Evolutionary conservation across 228 moss, liverwort and hornwort genomes (phyloP).

Genomic region (Sphagnum fallax): DNA sequence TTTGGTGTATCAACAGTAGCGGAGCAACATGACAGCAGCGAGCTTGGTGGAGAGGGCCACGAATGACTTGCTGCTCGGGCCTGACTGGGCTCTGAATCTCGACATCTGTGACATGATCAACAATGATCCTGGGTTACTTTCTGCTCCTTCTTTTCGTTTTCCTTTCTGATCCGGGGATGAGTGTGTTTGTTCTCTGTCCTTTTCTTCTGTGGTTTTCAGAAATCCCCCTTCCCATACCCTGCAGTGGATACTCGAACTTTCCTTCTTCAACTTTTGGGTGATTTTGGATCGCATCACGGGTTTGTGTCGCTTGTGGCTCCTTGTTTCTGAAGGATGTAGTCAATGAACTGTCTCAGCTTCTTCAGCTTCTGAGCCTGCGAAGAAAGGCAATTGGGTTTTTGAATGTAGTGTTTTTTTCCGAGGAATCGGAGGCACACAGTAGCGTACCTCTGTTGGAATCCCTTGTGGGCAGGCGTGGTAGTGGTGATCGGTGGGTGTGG

Average conservation of each 20-base stretch:
- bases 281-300: neutral
- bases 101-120: neutral
- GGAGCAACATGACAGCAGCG: neutral
- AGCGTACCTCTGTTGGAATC: no score
- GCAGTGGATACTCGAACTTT: neutral
- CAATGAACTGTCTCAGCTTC: no score
- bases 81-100: neutral
- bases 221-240: neutral
- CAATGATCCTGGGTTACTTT: neutral
- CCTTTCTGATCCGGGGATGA: neutral
- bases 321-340: no score
- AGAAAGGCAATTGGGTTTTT: no score
- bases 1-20: no score
- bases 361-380: no score
- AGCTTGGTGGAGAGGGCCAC: neutral
- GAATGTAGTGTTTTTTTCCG: no score
- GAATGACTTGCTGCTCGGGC: neutral
- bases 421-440: no score
- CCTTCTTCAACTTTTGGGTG: neutral
- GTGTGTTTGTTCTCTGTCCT: neutral
- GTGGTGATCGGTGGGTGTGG: no score
- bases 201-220: neutral
- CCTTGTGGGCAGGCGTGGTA: no score
- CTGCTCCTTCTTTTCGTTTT: constrained; percentile 1
- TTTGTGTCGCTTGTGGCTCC: no score